Base-by-base conservation (phyloP, 208 protist species). In the Tritrichomonas foetus region DNA sequence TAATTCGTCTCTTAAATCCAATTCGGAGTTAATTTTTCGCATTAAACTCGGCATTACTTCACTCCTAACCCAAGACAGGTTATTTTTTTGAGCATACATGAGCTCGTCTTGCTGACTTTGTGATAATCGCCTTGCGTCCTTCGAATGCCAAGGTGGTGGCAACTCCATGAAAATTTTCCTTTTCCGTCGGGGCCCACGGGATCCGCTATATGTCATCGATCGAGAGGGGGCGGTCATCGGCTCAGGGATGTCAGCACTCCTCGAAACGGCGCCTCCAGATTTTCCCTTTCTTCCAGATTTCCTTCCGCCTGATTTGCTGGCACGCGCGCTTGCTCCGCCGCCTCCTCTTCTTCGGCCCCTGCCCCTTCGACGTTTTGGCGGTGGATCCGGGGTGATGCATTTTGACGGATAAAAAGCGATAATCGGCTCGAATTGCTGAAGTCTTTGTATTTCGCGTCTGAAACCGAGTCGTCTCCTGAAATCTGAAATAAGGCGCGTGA, bases 81-180 rank as follows among this genome's bases (percentile, higher is more conserved):
- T 82, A 14, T 30, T 39, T 82, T 82, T 82, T 50, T 82, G 74
- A 8, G 44, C 39, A 82, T 82, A 82, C 30, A 82, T 47, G n/a
- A 82, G 74, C 30, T 82, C 74, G 50, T 82, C 74, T 82, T 39
- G 30, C 3, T 30, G 33, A 20, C 27, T 50, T 27, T 82, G 74
- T n/a, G 74, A 30, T 9, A 82, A 22, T 50, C 74, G 44, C 30
- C 74, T 82, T 82, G 74, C 33, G 50, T 82, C 74, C 50, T 82
- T 82, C 14, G 44, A 20, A 39, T 82, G 74, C 74, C 74, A 82
- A 50, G 74, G 74, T 47, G 74, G 74, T 82, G 74, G 74, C 50
- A 82, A 82, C 30, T 82, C 74, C 20, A 82, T 50, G 3, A 82
- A 82, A n/a, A 39, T 82, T 50, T 47, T 50, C 41, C 74, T 30